These are phyloP conservation scores for Botrytis paeoniae DNA, from an alignment of 2,329 filamentous ascomycete genomes.

Conservation along the genomic window DNA sequence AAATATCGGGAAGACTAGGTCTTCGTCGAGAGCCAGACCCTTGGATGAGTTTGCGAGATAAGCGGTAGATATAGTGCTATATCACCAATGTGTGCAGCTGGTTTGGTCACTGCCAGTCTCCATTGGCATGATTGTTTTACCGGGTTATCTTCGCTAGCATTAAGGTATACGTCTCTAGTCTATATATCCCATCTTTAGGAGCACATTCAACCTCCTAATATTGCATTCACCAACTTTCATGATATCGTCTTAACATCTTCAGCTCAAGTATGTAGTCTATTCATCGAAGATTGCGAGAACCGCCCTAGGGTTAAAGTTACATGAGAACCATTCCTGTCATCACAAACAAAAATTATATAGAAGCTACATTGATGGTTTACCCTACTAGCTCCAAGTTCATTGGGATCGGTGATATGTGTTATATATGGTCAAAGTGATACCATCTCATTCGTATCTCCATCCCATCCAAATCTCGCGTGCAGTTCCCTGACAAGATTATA, in stretches of 20 bases:
- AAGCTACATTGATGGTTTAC: not conserved
- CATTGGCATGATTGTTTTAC: not conserved
- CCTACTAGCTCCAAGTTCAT: no score
- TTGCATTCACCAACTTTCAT: not conserved
- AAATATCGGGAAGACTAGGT: not conserved
- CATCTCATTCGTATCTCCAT: not conserved
- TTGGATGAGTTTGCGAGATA: not conserved
- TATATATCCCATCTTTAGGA: not conserved
- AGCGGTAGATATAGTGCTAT: not conserved
- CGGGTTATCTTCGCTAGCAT: not conserved
- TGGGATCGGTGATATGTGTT: not conserved
- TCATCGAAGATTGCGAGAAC: not conserved
- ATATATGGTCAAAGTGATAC: not conserved
- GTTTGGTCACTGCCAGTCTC: not conserved
- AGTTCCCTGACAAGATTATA: not conserved
- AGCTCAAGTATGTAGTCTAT: not conserved
- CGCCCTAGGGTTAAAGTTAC: no score
- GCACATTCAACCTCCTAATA: not conserved
- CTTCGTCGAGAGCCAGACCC: not conserved
- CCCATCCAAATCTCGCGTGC: not conserved
- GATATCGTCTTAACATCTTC: not conserved
- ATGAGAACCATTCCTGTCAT: not conserved
- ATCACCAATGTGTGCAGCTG: not conserved
- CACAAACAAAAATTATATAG: not conserved
- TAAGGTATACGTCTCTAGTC: not conserved